Percentiles rank a stretch among this genome's conserved stretches.
phyloP scores from a whole-genome alignment of 192 early-diverging fungal species.

The Chytriomyces confervae region DNA sequence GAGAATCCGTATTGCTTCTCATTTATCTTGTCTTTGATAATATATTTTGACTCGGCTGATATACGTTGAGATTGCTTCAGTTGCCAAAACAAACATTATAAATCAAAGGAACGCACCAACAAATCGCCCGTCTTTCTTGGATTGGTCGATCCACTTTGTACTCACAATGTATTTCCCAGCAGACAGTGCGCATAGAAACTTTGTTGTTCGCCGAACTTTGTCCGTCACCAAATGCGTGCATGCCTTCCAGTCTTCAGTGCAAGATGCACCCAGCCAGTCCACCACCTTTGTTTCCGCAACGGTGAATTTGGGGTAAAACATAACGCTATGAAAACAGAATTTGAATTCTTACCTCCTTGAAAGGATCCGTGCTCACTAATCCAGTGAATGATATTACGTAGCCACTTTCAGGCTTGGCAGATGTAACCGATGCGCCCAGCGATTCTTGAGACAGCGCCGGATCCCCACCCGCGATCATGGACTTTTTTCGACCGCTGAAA shows the following conservation, averaged over 20 bases:
- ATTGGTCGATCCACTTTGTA: conserved; percentile 56
- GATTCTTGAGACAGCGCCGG: background rate
- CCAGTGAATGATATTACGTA: background rate
- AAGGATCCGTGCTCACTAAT: background rate
- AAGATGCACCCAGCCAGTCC: conserved; percentile 31
- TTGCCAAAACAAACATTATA: conserved; percentile 4
- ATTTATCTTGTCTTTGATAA: conserved; percentile 46
- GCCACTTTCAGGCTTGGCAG: background rate
- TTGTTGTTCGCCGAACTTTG: conserved; percentile 52
- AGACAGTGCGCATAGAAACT: conserved; percentile 55
- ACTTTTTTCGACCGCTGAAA: background rate
- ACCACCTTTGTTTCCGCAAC: conserved; percentile 3
- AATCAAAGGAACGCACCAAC: conserved; percentile 35
- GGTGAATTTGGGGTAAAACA: background rate
- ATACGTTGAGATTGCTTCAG: background rate
- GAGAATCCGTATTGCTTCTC: conserved; percentile 52
- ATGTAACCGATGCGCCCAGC: too few species aligned
- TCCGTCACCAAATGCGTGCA: conserved; percentile 60
- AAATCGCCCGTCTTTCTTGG: conserved; percentile 46
- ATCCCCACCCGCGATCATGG: background rate
- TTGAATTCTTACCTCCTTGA: background rate
- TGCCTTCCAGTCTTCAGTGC: conserved; percentile 43
- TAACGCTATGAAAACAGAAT: background rate
- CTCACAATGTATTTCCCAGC: conserved; percentile 52
- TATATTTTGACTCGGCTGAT: conserved; percentile 46